Evolutionary conservation across 768 basidiomycete species (phyloP), one percentile per base, ranked within the genome.

Genomic region (Macrolepiota albuminosa): DNA sequence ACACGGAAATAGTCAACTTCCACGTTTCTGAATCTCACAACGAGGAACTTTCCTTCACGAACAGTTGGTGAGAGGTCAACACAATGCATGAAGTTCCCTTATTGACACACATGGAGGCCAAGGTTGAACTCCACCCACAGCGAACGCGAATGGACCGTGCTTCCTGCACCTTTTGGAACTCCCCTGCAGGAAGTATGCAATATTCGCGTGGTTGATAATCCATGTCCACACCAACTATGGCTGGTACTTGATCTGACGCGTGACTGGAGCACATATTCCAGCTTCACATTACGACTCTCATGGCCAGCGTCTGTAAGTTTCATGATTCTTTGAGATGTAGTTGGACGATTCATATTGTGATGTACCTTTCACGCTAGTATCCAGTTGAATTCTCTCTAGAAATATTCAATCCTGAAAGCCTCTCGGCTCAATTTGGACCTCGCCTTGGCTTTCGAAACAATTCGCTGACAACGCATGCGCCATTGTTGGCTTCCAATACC

Each of bases 1-100:
- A 88, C 70, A 88, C 87, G 39, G 85, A 88, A 72, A 87, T 88
- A 64, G 70, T 84, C 68, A 84, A 84, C 68, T 84, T 88, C 66
- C 68, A 67, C 29, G 71, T 76, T 49, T 64, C 70, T 16, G 69
- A 69, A 45, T 65, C 62, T 6, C 54, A 62, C 18, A 67, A 68
- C 36, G 50, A 68, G 10, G 45, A 59, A 31, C 21, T 67, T 60
- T 46, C 67, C 7, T 67, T 68, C 42, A 62, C 66, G 4, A 54
- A 60, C 50, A 58, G 67, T 37, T 73, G 74, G 71, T 76, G 37
- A 69, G 75, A 52, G n/a, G 49, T 54, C 16, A 11, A 13, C 39
- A 46, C 39, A 46, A 49, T 51, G 51, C 31, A 21, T 26, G 54
- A 58, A 36, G 39, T 26, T 53, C 10, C 50, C 24, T 42, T 24